A percentile compares a stretch with the other conserved stretches of the same genome.
Conservation (phyloP, 78 protist species). For the Cavenderia fasciculata region DNA sequence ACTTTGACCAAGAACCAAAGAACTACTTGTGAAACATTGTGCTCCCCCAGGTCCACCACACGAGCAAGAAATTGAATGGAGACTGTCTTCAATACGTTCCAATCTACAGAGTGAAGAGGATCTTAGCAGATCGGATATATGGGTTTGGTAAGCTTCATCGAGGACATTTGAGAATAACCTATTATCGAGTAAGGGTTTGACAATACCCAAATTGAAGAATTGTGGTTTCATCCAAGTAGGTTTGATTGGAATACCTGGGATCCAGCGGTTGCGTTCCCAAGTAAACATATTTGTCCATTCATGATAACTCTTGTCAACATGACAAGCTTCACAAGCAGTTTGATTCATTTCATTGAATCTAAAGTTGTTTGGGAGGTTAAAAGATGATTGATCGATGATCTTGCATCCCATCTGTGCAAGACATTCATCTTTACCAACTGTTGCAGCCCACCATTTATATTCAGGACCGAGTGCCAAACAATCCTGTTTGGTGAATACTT, state of each 20-base stretch:
- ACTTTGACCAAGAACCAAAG: conserved; percentile 11
- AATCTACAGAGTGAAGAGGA: conserved; percentile 33
- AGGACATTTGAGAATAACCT: neutral
- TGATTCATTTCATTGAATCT: conserved; percentile 40
- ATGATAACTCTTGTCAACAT: neutral
- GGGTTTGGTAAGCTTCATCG: neutral
- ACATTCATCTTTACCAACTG: neutral
- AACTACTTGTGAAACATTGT: conserved; percentile 16
- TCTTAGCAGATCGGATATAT: conserved; percentile 25
- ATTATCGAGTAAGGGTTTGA: too few relatives aligned
- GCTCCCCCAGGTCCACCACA: conserved; percentile 16
- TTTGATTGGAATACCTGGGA: neutral
- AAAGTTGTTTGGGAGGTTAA: neutral
- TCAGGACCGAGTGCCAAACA: neutral
- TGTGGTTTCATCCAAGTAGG: neutral
- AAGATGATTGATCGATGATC: neutral
- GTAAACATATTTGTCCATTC: too few relatives aligned
- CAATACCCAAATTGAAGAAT: neutral
- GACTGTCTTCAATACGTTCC: conserved; percentile 2
- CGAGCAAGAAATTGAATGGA: conserved; percentile 21
- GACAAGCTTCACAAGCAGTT: neutral
- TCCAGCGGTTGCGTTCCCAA: too few relatives aligned
- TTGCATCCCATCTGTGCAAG: conserved; percentile 12
- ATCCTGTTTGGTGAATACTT: neutral
- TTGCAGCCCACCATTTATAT: conserved; percentile 21